Percentiles rank a stretch among this genome's conserved stretches.
Evolutionary conservation across 106 monocot species (phyloP).

Genomic region (Platanthera zijinensis): DNA sequence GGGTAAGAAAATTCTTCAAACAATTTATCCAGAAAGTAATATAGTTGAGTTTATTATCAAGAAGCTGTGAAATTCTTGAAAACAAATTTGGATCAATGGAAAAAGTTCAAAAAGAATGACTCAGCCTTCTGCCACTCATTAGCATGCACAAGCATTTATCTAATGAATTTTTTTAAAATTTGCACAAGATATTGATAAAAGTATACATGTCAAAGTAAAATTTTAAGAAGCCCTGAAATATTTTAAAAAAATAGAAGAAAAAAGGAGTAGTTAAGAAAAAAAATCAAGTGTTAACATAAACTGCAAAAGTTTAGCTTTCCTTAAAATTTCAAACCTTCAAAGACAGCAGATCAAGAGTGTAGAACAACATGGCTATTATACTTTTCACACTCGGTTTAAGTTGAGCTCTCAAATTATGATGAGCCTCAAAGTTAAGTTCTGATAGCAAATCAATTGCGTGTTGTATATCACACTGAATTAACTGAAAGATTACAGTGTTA

Average conservation of each 20-base stretch:
- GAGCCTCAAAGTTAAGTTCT: constrained; percentile 11
- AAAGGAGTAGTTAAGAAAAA: background rate
- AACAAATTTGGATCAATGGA: constrained; percentile 40
- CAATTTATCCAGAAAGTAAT: constrained; percentile 47
- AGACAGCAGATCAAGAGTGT: constrained; percentile 28
- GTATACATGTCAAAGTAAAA: constrained; percentile 43
- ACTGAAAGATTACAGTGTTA: constrained; percentile 20
- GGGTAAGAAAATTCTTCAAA: constrained; percentile 21
- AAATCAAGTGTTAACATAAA: background rate
- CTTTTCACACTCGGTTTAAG: constrained; percentile 12
- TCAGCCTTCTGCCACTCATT: constrained; percentile 53
- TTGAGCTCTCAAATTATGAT: constrained; percentile 4
- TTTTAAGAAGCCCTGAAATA: constrained; percentile 47
- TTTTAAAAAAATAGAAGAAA: background rate
- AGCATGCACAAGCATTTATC: constrained; percentile 16
- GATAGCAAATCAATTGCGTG: constrained; percentile 31
- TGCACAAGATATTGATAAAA: constrained; percentile 36
- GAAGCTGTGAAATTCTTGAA: constrained; percentile 21
- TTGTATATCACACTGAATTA: constrained; percentile 29
- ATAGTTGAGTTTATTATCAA: constrained; percentile 22
- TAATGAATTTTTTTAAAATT: background rate
- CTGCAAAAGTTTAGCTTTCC: no score
- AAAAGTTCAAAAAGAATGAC: constrained; percentile 52
- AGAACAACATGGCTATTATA: constrained; percentile 34
- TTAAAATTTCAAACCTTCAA: constrained; percentile 28